Evolutionary conservation across 352 stramenopile species (phyloP), one percentile per base, ranked within the genome.

Genomic region (Phytophthora multivora): DNA sequence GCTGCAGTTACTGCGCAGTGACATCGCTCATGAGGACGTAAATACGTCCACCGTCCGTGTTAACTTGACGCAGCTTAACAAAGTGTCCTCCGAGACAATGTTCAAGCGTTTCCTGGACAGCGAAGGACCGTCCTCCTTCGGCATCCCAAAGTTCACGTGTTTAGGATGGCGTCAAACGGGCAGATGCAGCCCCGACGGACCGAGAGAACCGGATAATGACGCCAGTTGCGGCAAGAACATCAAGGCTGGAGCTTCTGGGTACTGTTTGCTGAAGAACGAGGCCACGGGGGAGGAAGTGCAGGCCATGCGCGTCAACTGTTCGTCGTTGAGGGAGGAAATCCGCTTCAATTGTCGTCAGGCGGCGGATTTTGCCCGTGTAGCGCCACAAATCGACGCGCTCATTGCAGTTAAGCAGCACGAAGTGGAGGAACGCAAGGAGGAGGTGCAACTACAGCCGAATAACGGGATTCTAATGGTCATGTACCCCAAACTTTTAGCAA

Each of bases 391-490:
- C n/a, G 39, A 67, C 10, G 18, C 41, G 9, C n/a, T 67, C 9
- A 42, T 69, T 11, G 35, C 25, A 4, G 33, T 11, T 19, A 66
- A 61, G 16, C 16, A 40, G 25, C 21, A 64, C 12, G 54, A 65
- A 21, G 31, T 53, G 0, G n/a, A 49, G 3, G 1, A 7, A 5
- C 47, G 53, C 0, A 41, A 51, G 5, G 36, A 42, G 5, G 43
- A 51, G 2, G 39, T 60, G 16, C 10, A 49, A 18, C 4, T 52
- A 3, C 33, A 55, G 9, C 35, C 61, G 1, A 60, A 46, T 47
- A 65, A 67, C 33, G 76, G 73, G 6, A 71, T 88, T 33, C 28
- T 80, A 21, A 83, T 86, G 56, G 71, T 82, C 55, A 66, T 83
- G 31, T 83, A 88, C 51, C 77, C 72, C 0, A 67, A 77, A 30